Percentiles rank a stretch among this genome's conserved stretches.
These are phyloP conservation scores for Scedosporium aurantiacum DNA, from an alignment of 2,329 filamentous ascomycete genomes.

Conservation along the genomic window DNA sequence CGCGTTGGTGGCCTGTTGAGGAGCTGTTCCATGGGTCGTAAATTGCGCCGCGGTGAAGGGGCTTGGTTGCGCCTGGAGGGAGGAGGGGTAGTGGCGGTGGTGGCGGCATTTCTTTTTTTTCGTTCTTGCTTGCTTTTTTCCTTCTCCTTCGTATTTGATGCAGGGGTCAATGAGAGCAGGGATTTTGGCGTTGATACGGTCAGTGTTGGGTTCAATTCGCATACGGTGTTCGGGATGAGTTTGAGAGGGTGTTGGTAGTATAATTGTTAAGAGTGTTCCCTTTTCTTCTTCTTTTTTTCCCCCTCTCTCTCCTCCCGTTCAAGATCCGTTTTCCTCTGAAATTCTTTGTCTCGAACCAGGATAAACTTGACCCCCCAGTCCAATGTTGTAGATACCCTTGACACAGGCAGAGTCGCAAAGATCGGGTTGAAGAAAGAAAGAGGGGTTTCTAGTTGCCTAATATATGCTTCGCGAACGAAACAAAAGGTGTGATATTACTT, in stretches of 20 bases:
- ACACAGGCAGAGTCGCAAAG: too few species aligned
- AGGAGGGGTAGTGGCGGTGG: conserved; percentile 23
- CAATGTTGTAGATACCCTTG: too few species aligned
- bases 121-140: conserved; percentile 1
- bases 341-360: too few species aligned
- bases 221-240: not conserved
- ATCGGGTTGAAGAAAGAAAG: too few species aligned
- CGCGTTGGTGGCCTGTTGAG: conserved; percentile 67
- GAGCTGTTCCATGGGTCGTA: conserved; percentile 66
- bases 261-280: not conserved
- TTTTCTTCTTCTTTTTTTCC: too few species aligned
- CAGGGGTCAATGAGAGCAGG: not conserved
- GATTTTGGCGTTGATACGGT: too few species aligned
- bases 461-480: too few species aligned
- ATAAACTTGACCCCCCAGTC: too few species aligned
- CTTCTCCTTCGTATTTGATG: not conserved
- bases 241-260: not conserved
- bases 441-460: too few species aligned
- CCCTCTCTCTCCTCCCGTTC: too few species aligned
- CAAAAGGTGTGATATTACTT: too few species aligned
- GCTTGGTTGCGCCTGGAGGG: conserved; percentile 23
- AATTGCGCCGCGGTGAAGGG: conserved; percentile 8
- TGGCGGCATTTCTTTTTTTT: conserved; percentile 4
- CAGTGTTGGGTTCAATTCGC: not conserved
- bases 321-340: too few species aligned